Percentiles rank a stretch among this genome's conserved stretches.
phyloP scores from a whole-genome alignment of 805 yeast species.

The Candida sanyiensis region DNA sequence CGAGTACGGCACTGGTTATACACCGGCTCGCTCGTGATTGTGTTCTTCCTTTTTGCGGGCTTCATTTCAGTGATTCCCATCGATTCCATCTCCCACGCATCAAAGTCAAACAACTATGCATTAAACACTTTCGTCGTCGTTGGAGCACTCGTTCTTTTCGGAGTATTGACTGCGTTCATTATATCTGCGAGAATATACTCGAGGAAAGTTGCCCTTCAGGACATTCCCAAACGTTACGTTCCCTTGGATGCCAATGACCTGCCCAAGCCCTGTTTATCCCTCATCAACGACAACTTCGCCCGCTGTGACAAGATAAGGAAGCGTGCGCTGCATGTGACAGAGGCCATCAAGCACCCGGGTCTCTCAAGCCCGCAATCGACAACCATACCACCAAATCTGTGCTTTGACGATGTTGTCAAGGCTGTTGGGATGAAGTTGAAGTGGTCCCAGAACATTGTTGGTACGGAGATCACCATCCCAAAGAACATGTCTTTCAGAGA shows the following conservation, averaged over 20 bases:
- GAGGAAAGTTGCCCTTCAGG: conserved; percentile 54
- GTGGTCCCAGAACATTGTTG: conserved; percentile 38
- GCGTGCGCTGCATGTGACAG: conserved; percentile 37
- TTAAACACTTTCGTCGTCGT: conserved; percentile 78
- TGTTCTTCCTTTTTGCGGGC: conserved; percentile 42
- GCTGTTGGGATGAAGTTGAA: conserved; percentile 55
- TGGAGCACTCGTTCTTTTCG: conserved; percentile 59
- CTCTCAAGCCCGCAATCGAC: conserved; percentile 38
- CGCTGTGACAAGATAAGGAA: conserved; percentile 38
- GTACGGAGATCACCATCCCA: conserved; percentile 32
- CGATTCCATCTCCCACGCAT: conserved; percentile 64
- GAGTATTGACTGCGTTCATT: conserved; percentile 43
- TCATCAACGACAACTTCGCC: conserved; percentile 36
- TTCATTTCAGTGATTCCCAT: conserved; percentile 70
- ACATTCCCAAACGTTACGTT: conserved; percentile 73
- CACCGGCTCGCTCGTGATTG: conserved; percentile 37
- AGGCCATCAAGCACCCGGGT: conserved; percentile 45
- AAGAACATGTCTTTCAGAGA: conserved; percentile 38
- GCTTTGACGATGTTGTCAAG: conserved; percentile 51
- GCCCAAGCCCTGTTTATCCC: conserved; percentile 39
- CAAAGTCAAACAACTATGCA: conserved; percentile 56
- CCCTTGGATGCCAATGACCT: conserved; percentile 60
- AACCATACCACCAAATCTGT: conserved; percentile 33
- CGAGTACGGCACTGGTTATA: conserved; percentile 36
- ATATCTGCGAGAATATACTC: conserved; percentile 56